Percentiles rank a stretch among this genome's conserved stretches.
These are phyloP conservation scores for Luvunga scandens DNA, from an alignment of 345 rosid species.

Conservation along the genomic window DNA sequence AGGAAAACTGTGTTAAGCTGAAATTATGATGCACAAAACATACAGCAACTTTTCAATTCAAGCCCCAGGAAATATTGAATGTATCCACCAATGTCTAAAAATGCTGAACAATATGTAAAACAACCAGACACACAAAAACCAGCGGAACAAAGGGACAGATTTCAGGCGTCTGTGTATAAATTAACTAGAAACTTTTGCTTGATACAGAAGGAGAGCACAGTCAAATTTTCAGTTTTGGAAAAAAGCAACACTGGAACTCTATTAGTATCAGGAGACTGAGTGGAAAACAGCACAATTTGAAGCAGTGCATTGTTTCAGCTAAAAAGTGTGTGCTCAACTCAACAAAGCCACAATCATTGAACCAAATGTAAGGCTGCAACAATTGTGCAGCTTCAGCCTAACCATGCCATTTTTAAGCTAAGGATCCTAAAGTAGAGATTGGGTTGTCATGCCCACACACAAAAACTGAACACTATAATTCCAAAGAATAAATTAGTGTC, in stretches of 20 bases:
- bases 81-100: background rate
- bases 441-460: background rate
- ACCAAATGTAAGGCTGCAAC: background rate
- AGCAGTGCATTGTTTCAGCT: background rate
- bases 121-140: background rate
- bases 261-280: background rate
- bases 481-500: background rate
- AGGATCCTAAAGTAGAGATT: background rate
- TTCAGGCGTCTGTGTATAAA: background rate
- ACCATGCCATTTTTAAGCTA: background rate
- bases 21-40: background rate
- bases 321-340: background rate
- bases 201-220: background rate
- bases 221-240: background rate
- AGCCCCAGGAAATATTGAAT: background rate
- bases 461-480: background rate
- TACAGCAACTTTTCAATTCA: background rate
- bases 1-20: constrained; percentile 9
- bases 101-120: background rate
- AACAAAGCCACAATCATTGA: constrained; percentile 1
- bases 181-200: background rate
- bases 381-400: background rate
- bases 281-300: background rate
- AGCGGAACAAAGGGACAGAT: background rate
- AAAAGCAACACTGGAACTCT: background rate